A percentile compares a stretch with the other conserved stretches of the same genome.
phyloP scores from a whole-genome alignment of 2,329 filamentous ascomycete genomes.

The Colletotrichum caudatum region DNA sequence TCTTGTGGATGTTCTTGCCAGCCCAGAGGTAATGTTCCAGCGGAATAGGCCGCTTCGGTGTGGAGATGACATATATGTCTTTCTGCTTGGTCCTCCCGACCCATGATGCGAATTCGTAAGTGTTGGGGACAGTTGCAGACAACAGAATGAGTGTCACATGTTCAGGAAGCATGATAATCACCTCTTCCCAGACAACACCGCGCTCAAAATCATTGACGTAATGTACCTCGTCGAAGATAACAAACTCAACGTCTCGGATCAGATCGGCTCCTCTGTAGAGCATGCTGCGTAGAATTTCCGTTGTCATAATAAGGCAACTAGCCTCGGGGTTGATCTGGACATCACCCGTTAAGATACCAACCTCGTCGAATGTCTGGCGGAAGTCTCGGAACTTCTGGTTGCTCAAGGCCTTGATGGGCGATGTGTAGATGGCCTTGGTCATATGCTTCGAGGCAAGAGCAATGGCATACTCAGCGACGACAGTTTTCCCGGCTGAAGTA shows the following conservation, averaged over 20 bases:
- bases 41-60: slow-evolving; percentile 92
- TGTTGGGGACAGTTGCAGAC: slow-evolving; percentile 97
- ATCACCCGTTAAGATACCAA: slow-evolving; percentile 96
- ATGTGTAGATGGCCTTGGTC: slow-evolving; percentile 99
- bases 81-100: slow-evolving; percentile 98
- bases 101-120: slow-evolving; percentile 98
- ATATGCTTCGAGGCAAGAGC: slow-evolving; percentile 97
- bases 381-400: slow-evolving; percentile 99
- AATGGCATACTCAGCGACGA: slow-evolving; percentile 98
- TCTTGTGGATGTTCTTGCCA: slow-evolving; percentile 91
- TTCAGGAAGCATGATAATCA: slow-evolving; percentile 99
- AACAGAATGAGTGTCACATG: slow-evolving; percentile 96
- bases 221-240: slow-evolving; percentile 99
- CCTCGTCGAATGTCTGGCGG: slow-evolving; percentile 88
- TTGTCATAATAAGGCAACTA: slow-evolving; percentile 99
- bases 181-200: slow-evolving; percentile 99
- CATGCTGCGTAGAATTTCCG: slow-evolving; percentile 98
- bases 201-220: slow-evolving; percentile 97
- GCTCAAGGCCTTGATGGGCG: slow-evolving; percentile 96
- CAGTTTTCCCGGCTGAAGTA: slow-evolving; percentile 97
- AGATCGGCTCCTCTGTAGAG: slow-evolving; percentile 95
- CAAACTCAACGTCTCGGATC: slow-evolving; percentile 97
- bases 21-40: slow-evolving; percentile 98
- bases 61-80: slow-evolving; percentile 99
- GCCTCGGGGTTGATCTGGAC: slow-evolving; percentile 98